These are phyloP conservation scores for Tylopilus intermedius DNA, from an alignment of 768 basidiomycete genomes.

Conservation along the genomic window DNA sequence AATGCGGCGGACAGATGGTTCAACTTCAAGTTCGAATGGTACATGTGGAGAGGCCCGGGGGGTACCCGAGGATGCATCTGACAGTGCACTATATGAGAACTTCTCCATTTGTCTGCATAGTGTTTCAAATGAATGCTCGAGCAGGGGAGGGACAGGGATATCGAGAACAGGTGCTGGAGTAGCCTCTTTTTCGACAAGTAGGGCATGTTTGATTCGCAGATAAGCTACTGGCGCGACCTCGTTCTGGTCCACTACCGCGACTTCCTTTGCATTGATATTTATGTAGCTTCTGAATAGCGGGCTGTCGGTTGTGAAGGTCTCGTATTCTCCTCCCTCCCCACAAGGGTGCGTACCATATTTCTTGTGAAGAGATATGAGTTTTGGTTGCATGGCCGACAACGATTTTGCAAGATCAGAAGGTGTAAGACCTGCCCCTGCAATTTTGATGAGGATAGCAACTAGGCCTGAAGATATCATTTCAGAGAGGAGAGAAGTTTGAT, in stretches of 20 bases:
- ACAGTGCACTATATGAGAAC: conserved; percentile 4
- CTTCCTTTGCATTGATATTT: conserved; percentile 60
- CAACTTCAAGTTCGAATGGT: not conserved
- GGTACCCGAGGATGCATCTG: not conserved
- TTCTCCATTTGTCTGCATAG: conserved; percentile 8
- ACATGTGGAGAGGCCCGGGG: not conserved
- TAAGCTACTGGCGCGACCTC: conserved; percentile 91
- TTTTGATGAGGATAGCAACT: conserved; percentile 85
- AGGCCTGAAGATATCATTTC: conserved; percentile 83
- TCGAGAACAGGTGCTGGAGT: conserved; percentile 1
- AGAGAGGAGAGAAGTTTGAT: conserved; percentile 77
- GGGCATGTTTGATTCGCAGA: conserved; percentile 69
- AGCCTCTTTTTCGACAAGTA: conserved; percentile 52
- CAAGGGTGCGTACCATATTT: conserved; percentile 90
- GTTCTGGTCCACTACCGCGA: conserved; percentile 72
- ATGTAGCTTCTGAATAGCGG: conserved; percentile 82
- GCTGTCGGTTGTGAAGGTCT: conserved; percentile 86
- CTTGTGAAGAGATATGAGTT: conserved; percentile 64
- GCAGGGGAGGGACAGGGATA: conserved; percentile 43
- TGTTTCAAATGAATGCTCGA: conserved; percentile 33
- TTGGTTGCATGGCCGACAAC: conserved; percentile 68
- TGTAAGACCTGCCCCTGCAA: conserved; percentile 88
- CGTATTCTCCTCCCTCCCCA: conserved; percentile 98
- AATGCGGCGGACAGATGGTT: conserved; percentile 22
- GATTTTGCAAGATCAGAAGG: conserved; percentile 73